These are phyloP conservation scores for Mucor circinelloides DNA, from an alignment of 371 early-diverging fungal genomes.

Conservation along the genomic window DNA sequence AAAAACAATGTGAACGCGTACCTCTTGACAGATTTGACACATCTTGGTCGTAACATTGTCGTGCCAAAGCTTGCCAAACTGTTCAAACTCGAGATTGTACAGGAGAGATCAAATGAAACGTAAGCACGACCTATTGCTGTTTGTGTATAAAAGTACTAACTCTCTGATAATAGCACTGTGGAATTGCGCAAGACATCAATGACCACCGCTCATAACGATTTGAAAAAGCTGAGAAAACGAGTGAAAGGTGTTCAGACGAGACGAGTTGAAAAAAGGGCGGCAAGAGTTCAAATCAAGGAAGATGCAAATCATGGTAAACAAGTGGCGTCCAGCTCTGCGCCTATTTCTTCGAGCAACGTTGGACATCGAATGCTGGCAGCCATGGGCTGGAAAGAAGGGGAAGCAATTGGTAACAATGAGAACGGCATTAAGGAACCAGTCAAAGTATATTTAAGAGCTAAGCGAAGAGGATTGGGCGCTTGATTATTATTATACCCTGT, in stretches of 20 bases:
- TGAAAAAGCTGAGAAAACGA: not conserved
- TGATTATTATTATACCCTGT: constrained; percentile 22
- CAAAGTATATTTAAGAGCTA: constrained; percentile 77
- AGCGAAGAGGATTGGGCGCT: constrained; percentile 75
- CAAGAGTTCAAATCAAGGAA: constrained; percentile 10
- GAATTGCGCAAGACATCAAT: constrained; percentile 4
- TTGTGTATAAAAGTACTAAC: not conserved
- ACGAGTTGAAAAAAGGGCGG: not conserved
- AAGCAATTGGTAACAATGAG: constrained; percentile 76
- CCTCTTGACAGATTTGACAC: constrained; percentile 6
- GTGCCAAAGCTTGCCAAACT: constrained; percentile 21
- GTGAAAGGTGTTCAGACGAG: not conserved
- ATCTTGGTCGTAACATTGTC: constrained; percentile 15
- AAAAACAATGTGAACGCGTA: not conserved
- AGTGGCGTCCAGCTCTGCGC: constrained; percentile 68
- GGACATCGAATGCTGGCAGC: constrained; percentile 82
- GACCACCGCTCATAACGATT: constrained; percentile 7
- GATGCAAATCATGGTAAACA: constrained; percentile 32
- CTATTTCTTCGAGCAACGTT: constrained; percentile 68
- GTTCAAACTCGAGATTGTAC: constrained; percentile 15
- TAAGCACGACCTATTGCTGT: not conserved
- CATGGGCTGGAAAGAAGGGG: constrained; percentile 85
- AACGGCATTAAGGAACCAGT: constrained; percentile 85
- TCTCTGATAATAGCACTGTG: not conserved
- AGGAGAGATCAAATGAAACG: constrained; percentile 5